Base-by-base conservation (phyloP, 176 grass and related monocot genomes). In the Musa itinerans region DNA sequence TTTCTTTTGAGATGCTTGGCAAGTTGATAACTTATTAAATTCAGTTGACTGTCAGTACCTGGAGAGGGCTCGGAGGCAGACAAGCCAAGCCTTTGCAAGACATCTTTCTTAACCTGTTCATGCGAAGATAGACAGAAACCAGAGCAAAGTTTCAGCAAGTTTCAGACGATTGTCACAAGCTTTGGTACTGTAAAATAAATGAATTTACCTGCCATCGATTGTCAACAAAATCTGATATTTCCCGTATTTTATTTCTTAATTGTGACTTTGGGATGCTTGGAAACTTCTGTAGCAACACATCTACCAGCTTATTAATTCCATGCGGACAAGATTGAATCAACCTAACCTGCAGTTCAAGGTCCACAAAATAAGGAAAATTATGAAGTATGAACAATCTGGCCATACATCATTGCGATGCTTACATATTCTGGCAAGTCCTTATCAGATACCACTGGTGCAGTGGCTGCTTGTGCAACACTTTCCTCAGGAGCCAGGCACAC, bases 401-500 rank as follows among this genome's bases (percentile, higher is more conserved):
- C 34, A 43, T 43, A 6, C 34, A 43, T 43, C 34, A 0, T 43
- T 5, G 4, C 0, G 34, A 43, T 5, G 34, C 88, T 94, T 89
- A 99, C 90, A 84, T 94, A 84, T 99, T 99, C 95, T 63, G 70
- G 73, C 69, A 99, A 82, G 10, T 94, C 95, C 17, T 56, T 77
- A 72, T 93, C 88, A 61, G 76, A 63, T 27, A 92, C 74, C 54
- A 83, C 63, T 68, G 76, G 64, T 83, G 80, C 68, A 76, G 85
- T 50, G 2, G 81, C 24, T 26, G 75, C 5, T 51, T 82, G 86
- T 58, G 68, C 74, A 54, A 64, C 64, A 57, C 17, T 80, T 29
- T 79, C 69, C 63, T 90, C 89, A 27, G 14, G 65, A 85, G 50
- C 68, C 54, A 85, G 78, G 27, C 65, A 59, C 58, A 65, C 68